Percentiles rank a stretch among this genome's conserved stretches.
Conservation (phyloP, 78 protist genomes). For the Emiliania huxleyi region DNA sequence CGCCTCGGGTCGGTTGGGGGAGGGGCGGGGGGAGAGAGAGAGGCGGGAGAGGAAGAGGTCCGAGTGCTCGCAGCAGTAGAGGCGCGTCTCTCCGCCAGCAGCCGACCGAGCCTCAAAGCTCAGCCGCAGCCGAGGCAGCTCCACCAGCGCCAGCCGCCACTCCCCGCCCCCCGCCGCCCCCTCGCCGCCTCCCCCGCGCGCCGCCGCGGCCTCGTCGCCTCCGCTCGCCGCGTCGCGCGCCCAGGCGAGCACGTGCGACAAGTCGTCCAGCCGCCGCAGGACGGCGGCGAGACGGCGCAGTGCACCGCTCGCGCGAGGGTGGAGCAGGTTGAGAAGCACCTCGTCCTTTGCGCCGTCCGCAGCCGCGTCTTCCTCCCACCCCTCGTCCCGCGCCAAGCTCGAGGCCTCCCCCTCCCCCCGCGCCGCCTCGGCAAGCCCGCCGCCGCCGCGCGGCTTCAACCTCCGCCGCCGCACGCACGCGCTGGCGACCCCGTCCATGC, state of each 20-base stretch:
- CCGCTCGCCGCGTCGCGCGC: too few relatives aligned
- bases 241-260: slow-evolving; percentile 48
- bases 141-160: slow-evolving; percentile 7
- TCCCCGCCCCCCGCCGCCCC: neutral
- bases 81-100: neutral
- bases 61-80: slow-evolving; percentile 45
- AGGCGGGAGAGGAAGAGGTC: slow-evolving; percentile 30
- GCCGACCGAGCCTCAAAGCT: slow-evolving; percentile 19
- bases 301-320: neutral
- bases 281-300: neutral
- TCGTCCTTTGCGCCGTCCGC: neutral
- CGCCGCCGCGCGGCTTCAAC: too few relatives aligned
- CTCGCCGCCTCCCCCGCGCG: too few relatives aligned
- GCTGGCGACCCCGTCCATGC: too few relatives aligned
- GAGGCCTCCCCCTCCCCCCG: too few relatives aligned
- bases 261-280: slow-evolving; percentile 14
- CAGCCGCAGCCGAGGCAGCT: slow-evolving; percentile 64
- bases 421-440: too few relatives aligned
- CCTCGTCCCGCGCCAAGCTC: neutral
- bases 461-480: too few relatives aligned
- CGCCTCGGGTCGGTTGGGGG: too few relatives aligned
- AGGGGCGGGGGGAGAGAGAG: too few relatives aligned
- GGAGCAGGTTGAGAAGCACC: neutral
- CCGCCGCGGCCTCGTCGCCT: too few relatives aligned
- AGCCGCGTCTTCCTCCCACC: neutral